Base-by-base conservation (phyloP, 176 grass and related monocot species). In the Dendrocalamus sinicus region DNA sequence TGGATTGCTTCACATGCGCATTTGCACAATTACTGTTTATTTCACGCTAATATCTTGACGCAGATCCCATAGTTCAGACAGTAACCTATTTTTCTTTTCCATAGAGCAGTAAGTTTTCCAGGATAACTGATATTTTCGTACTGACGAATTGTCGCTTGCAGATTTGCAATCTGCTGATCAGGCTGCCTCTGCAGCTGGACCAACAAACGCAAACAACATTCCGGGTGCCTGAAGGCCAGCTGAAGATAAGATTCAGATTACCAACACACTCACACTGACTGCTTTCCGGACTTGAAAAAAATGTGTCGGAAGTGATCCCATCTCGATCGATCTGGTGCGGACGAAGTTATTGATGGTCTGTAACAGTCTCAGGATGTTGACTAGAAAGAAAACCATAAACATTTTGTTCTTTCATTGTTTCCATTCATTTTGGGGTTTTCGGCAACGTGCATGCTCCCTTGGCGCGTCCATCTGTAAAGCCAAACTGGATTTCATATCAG, bases 341-440 rank as follows among this genome's bases (percentile, higher is more conserved):
- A 84, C 89, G 14, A 88, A 77, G 54, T 85, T 81, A 91, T 81
- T 88, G 76, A 84, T 64, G 14, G 76, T 91, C 89, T 88, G 81
- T 91, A 88, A 81, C 89, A 91, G 81, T 76, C 32, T 84, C 70
- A 4, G 60, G 50, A 78, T 84, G 85, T 72, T 81, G 67, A 67
- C 67, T 72, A 69, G 23, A 14, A 20, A 86, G 70, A 15, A 72
- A 83, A 58, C 37, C 19, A 54, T 19, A 66, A 70, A 37, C 35
- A 73, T 65, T 68, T 81, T 71, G 11, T 84, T 19, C 32, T 20
- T 24, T 39, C 44, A 51, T 55, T 86, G 65, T 77, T 70, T 13
- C n/a, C 6, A 20, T 79, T 88, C 55, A 28, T 55, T 73, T 67
- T 67, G 19, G 32, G 9, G 53, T 24, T 23, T 37, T 75, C 19